Percentiles rank a stretch among this genome's conserved stretches.
phyloP scores from a whole-genome alignment of 441 rosid species.

The Pelargonium citronellum region DNA sequence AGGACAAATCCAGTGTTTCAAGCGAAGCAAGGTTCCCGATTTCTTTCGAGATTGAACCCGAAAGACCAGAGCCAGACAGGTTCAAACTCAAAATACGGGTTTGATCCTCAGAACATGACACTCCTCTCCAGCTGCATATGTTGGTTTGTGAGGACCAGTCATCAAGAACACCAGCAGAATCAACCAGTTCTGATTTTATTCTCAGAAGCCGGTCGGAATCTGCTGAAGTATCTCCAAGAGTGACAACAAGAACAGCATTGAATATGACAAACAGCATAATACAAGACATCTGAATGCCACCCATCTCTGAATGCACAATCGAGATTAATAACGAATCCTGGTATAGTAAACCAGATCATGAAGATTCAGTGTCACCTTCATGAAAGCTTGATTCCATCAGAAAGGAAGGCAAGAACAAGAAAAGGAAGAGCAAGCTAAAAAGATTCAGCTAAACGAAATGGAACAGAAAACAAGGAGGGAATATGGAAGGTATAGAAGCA shows the following conservation, averaged over 20 bases:
- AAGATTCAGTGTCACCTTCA: conserved; percentile 13
- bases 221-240: conserved; percentile 28
- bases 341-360: conserved; percentile 2
- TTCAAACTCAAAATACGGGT: conserved; percentile 44
- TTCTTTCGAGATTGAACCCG: conserved; percentile 52
- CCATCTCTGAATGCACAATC: conserved; percentile 29
- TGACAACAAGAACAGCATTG: conserved; percentile 21
- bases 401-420: conserved; percentile 11
- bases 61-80: conserved; percentile 48
- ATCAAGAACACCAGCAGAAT: conserved; percentile 43
- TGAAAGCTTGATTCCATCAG: conserved; percentile 22
- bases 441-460: too few species aligned
- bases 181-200: conserved; percentile 46
- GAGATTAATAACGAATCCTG: too few species aligned
- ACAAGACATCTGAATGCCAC: conserved; percentile 23
- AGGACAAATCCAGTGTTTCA: conserved; percentile 55
- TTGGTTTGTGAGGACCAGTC: conserved; percentile 48
- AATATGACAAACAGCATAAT: conserved; percentile 28
- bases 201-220: conserved; percentile 52
- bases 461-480: conserved; percentile 9
- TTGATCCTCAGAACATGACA: conserved; percentile 51
- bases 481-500: conserved; percentile 18
- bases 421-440: conserved; percentile 18
- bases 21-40: conserved; percentile 47
- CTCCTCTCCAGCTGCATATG: conserved; percentile 64